phyloP scores from a whole-genome alignment of 768 basidiomycete genomes.

The Melanogaster broomeanus region DNA sequence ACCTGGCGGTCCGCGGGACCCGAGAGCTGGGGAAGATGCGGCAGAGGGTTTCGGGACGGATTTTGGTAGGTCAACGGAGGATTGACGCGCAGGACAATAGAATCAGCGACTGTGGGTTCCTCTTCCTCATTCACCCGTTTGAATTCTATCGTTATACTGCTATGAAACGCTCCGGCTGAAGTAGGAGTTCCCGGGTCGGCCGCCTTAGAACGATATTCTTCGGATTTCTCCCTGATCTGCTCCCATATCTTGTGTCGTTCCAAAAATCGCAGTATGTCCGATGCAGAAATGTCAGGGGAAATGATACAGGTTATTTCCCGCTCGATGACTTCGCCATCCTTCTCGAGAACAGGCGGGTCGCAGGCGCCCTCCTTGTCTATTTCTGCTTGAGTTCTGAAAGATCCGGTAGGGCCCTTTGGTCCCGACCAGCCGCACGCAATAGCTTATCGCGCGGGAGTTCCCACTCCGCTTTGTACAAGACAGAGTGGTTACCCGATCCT shows the following conservation, averaged over 20 bases:
- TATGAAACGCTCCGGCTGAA: too few relatives aligned
- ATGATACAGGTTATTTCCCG: conserved; percentile 16
- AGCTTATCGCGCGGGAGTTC: conserved; percentile 47
- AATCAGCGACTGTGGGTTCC: too few relatives aligned
- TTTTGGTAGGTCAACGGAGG: conserved; percentile 14
- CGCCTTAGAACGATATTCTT: neutral
- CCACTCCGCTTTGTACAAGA: conserved; percentile 51
- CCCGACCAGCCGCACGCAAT: conserved; percentile 12
- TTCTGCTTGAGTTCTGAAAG: neutral
- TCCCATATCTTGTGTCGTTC: neutral
- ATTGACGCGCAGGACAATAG: conserved; percentile 19
- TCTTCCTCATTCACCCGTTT: too few relatives aligned
- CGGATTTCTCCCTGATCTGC: neutral
- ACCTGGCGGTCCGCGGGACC: conserved; percentile 33
- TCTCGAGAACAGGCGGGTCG: neutral
- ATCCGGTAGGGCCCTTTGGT: conserved; percentile 4
- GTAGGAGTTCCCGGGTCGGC: neutral
- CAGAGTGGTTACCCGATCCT: conserved; percentile 55
- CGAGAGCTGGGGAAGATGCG: fast-evolving
- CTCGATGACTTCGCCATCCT: conserved; percentile 17
- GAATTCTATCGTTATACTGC: too few relatives aligned
- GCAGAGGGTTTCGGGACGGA: conserved; percentile 9
- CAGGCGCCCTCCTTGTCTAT: neutral
- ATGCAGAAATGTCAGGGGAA: neutral
- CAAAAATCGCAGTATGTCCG: neutral